Percentiles rank a stretch among this genome's conserved stretches.
Conservation (phyloP, 805 yeast genomes). For the Jamesozyma hellenica region DNA sequence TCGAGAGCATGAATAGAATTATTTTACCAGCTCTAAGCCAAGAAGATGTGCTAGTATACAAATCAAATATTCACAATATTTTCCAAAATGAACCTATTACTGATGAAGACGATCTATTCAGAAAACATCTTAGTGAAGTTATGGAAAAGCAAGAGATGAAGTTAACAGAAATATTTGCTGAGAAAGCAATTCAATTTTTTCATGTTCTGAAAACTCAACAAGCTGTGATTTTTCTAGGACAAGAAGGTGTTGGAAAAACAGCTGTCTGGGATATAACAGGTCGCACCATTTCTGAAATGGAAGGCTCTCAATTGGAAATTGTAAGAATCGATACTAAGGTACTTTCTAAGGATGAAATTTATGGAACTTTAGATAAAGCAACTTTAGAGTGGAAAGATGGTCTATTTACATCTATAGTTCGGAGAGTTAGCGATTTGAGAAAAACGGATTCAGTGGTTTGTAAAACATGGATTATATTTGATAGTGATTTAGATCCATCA, state of each 20-base stretch:
- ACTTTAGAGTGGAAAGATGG: constrained; percentile 95
- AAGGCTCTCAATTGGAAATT: constrained; percentile 30
- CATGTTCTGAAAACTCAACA: constrained; percentile 55
- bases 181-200: constrained; percentile 50
- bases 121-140: constrained; percentile 17
- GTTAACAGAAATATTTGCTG: constrained; percentile 36
- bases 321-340: constrained; percentile 68
- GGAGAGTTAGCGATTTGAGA: constrained; percentile 36
- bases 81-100: not conserved
- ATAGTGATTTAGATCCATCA: constrained; percentile 87
- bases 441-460: constrained; percentile 31
- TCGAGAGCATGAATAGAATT: constrained; percentile 26
- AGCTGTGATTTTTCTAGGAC: constrained; percentile 76
- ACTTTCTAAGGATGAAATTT: constrained; percentile 51
- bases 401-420: constrained; percentile 53
- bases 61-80: not conserved
- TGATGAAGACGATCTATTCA: constrained; percentile 7
- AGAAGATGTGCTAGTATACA: constrained; percentile 5
- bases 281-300: constrained; percentile 32
- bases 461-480: constrained; percentile 73
- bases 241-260: constrained; percentile 67
- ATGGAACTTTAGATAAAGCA: constrained; percentile 60
- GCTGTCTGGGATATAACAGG: constrained; percentile 41
- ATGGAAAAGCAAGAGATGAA: constrained; percentile 29
- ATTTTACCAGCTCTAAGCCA: constrained; percentile 3